Evolutionary conservation across 768 basidiomycete species (phyloP), one percentile per base, ranked within the genome.

Genomic region (Rhodotorula babjevae): DNA sequence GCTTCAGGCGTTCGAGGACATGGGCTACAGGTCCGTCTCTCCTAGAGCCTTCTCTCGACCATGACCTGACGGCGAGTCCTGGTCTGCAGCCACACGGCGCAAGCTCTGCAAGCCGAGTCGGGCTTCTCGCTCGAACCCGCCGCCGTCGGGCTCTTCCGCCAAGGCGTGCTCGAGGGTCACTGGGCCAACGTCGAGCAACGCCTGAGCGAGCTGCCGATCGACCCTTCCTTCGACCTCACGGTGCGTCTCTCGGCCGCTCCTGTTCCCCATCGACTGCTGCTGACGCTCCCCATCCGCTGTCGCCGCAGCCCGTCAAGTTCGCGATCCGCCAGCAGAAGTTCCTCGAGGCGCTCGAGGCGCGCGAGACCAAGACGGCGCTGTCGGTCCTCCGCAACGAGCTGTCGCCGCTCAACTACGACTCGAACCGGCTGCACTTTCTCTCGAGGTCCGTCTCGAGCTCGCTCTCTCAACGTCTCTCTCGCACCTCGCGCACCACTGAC

Each of bases 261-360:
- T 9, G 10, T 9, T 47, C 55, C 14, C 12, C 25, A n/a, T n/a
- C n/a, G n/a, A n/a, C 14, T 21, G 3, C 42, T 36, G 50, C 59
- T 65, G 27, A 8, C 36, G 8, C 14, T 23, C 14, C 52, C 77
- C 86, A 92, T 68, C 81, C 6, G 2, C 5, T 57, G 31, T 57
- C 25, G n/a, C n/a, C n/a, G 1, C 68, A 78, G 78, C 68, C 71
- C 25, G 65, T 76, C 31, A 87, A 84, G 72, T 96, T 94, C 81
- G 83, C 94, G 72, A 91, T 99, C 75, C 89, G 88, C 71, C 89
- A 90, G 82, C 96, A 99, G 85, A 94, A 96, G 82, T 99, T 96
- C 81, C 84, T 98, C 55, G 96, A 99, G 79, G 84, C 91, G 29
- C 84, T 99, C 62, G 95, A 97, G 78, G 85, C 86, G 9, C 86